These are phyloP conservation scores for Rhynchosporium graminicola DNA, from an alignment of 2,329 filamentous ascomycete species.

Conservation along the genomic window DNA sequence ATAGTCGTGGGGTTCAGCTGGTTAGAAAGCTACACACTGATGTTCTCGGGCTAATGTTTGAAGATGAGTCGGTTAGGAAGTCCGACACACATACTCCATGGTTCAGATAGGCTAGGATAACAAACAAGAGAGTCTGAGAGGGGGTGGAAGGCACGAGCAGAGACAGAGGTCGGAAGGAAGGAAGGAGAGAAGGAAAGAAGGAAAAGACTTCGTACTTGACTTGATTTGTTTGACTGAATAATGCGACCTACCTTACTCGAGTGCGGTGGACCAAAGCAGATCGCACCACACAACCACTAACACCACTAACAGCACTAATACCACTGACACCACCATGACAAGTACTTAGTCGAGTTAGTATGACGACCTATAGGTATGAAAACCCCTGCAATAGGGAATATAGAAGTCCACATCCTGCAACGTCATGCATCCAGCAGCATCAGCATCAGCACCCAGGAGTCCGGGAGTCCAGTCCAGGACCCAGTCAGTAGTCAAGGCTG, in stretches of 20 bases:
- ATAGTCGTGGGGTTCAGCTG: constrained; percentile 1
- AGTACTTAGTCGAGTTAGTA: too few relatives aligned
- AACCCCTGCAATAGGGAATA: constrained; percentile 1
- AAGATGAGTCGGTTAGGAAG: constrained; percentile 10
- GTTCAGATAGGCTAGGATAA: too few relatives aligned
- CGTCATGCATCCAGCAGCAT: constrained; percentile 22
- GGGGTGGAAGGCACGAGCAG: background rate
- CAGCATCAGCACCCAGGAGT: background rate
- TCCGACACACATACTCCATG: background rate
- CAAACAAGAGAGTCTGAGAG: background rate
- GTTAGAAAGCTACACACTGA: constrained; percentile 8
- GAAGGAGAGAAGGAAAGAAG: background rate
- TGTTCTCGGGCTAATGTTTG: constrained; percentile 6
- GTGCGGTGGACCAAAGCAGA: constrained; percentile 7
- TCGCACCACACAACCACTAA: too few relatives aligned
- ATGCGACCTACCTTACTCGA: constrained; percentile 14
- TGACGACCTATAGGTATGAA: background rate
- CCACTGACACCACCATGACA: background rate
- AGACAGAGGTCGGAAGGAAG: background rate
- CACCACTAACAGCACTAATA: constrained; percentile 11
- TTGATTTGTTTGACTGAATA: background rate
- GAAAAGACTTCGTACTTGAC: constrained; percentile 20
- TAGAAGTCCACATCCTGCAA: constrained; percentile 10
- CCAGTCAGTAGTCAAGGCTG: too few relatives aligned
- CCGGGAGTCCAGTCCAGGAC: background rate